These are phyloP conservation scores for Podochytrium sp. DNA, from an alignment of 192 early-diverging fungal genomes.

Conservation along the genomic window DNA sequence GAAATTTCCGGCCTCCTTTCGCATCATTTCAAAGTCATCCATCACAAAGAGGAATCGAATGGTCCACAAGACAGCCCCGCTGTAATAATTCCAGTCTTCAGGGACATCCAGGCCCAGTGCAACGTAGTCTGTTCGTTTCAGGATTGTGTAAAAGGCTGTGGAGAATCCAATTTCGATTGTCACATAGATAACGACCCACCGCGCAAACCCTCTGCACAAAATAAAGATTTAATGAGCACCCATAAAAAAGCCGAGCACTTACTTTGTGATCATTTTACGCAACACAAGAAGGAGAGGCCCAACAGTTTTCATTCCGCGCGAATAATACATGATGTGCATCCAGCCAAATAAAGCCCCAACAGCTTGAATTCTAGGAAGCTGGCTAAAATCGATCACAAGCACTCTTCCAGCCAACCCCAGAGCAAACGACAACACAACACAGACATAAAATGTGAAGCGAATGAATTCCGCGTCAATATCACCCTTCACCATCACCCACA, in stretches of 20 bases:
- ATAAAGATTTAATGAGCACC: background rate
- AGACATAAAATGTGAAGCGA: background rate
- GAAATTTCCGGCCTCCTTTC: background rate
- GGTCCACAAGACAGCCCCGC: conserved; percentile 9
- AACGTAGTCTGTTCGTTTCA: conserved; percentile 16
- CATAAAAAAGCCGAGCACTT: background rate
- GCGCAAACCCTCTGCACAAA: conserved; percentile 14
- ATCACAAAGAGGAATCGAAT: conserved; percentile 13
- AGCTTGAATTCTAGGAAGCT: background rate
- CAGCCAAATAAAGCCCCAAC: background rate
- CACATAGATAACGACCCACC: conserved; percentile 13
- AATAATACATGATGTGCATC: conserved; percentile 11
- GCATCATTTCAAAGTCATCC: conserved; percentile 2
- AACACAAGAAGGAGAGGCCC: conserved; percentile 17
- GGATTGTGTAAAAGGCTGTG: background rate
- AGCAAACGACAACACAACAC: background rate
- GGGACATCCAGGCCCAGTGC: background rate
- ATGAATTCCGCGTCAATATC: conserved; percentile 9
- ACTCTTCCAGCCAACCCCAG: background rate
- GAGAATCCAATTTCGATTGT: conserved; percentile 2
- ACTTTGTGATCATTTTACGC: background rate
- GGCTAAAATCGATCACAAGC: background rate
- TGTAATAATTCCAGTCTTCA: conserved; percentile 4
- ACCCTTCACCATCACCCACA: background rate
- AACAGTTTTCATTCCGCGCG: conserved; percentile 1